Evolutionary conservation across 2,329 filamentous ascomycete species (phyloP), one percentile per base, ranked within the genome.

Genomic region (Elsinoe arachidis): DNA sequence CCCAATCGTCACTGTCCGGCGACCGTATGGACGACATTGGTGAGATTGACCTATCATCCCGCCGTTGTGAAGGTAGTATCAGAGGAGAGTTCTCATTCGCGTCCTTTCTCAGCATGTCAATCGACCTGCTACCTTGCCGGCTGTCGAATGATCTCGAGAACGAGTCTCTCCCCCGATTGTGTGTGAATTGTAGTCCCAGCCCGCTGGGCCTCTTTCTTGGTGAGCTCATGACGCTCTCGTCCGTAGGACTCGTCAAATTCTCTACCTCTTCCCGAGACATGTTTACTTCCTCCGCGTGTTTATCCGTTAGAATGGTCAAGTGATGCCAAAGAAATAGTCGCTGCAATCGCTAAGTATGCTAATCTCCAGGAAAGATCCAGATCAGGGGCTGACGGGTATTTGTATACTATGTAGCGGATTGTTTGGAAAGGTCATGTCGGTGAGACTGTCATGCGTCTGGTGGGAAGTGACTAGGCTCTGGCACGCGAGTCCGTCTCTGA

Each of bases 1-100:
- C 69, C 64, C 76, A 74, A 41, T 70, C 66, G 4, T 63, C 60
- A 35, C 55, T 60, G 17, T 62, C 63, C 17, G 66, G 63, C 52
- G 64, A 60, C 4, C 55, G 33, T 30, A 58, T 43, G 30, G 59
- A 43, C 26, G 59, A 44, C 37, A 61, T 52, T 34, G 59, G 56
- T 56, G 59, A 57, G 56, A 58, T 57, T 39, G 54, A 21, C 21
- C 55, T 34, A 35, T 61, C 58, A 26, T 55, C 21, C 49, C 55
- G n/a, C 15, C 39, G 33, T 17, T 37, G 33, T 14, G 43, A 21
- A 19, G 62, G 61, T 5, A 54, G 51, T 15, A 70, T 62, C 19
- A 70, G 55, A 11, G 68, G 68, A 11, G 67, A 68, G 23, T 65
- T 62, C 61, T 70, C 68, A 49, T 67, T 61, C 35, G 64, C 39